Percentiles rank a stretch among this genome's conserved stretches.
phyloP scores from a whole-genome alignment of 495 filamentous ascomycete genomes.

The Symbiotaphrina buchneri region DNA sequence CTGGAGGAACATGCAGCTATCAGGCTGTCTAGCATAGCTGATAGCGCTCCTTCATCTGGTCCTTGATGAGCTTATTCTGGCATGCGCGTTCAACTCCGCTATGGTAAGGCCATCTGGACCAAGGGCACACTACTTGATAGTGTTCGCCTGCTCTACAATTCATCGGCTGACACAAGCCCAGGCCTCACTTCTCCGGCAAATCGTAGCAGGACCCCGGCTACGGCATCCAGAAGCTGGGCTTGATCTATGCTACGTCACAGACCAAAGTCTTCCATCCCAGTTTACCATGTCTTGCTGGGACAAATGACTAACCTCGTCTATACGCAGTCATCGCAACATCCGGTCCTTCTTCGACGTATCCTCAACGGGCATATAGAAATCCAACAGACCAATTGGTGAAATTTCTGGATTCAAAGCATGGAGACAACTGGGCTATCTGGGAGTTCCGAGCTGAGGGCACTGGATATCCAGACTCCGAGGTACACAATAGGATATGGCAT shows the following conservation, averaged over 20 bases:
- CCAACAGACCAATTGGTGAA: constrained; percentile 64
- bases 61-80: no score
- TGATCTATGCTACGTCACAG: constrained; percentile 89
- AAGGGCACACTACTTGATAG: no score
- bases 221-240: constrained; percentile 71
- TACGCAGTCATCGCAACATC: constrained; percentile 51
- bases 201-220: constrained; percentile 58
- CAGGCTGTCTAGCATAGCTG: no score
- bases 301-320: not conserved
- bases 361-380: constrained; percentile 77
- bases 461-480: constrained; percentile 77
- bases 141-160: no score
- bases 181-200: constrained; percentile 46
- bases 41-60: no score
- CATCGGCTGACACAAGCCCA: constrained; percentile 7
- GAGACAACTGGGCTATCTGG: constrained; percentile 74
- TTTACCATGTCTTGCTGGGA: not conserved
- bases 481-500: constrained; percentile 63
- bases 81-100: no score
- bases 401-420: constrained; percentile 73
- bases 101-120: no score
- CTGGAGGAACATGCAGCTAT: no score
- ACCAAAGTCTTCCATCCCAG: constrained; percentile 26
- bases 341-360: constrained; percentile 70
- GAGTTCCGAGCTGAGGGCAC: constrained; percentile 94